Base-by-base conservation (phyloP, 2,329 filamentous ascomycete species). In the Colletotrichum navitas region DNA sequence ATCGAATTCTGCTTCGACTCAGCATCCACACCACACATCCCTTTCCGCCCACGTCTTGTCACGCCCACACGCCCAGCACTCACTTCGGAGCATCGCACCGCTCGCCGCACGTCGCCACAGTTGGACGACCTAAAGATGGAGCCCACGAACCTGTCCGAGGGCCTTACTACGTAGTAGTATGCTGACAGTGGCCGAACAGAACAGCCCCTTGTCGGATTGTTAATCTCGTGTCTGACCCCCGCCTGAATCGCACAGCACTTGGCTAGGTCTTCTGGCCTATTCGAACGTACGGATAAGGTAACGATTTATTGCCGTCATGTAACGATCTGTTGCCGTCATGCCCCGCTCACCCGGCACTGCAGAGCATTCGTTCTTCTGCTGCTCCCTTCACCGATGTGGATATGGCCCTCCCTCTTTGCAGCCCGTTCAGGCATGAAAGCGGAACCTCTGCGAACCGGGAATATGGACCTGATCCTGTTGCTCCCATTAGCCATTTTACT, bases 1-100 rank as follows among this genome's bases (percentile, higher is more conserved):
- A 72, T 72, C 69, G 69, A 54, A 72, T 72, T 69, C 54, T 41
- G 54, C 63, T 16, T 26, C 51, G 5, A 7, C 63, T 61, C 68
- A 67, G 56, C 24, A 62, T n/a, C 41, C 55, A 16, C 14, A 8
- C 24, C 29, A 24, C 11, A 12, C 32, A 14, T 34, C 32, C 54
- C 34, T 24, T n/a, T 45, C 21, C 32, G 34, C 36, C 11, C 10
- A 32, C 12, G 47, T 51, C 39, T n/a, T n/a, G 7, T n/a, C 21
- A 24, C 45, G 21, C 45, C n/a, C 45, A 24, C 41, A 16, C 51
- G 32, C 24, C 41, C 45, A 11, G 21, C 47, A n/a, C 39, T 32
- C 47, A n/a, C 39, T 32, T 61, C 41, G 41, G 1, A 26, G 12
- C 56, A 10, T 41, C 55, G n/a, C 34, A 21, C 34, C 41, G 41